These are phyloP conservation scores for Vigna angularis DNA, from an alignment of 306 rosid genomes.

Conservation along the genomic window DNA sequence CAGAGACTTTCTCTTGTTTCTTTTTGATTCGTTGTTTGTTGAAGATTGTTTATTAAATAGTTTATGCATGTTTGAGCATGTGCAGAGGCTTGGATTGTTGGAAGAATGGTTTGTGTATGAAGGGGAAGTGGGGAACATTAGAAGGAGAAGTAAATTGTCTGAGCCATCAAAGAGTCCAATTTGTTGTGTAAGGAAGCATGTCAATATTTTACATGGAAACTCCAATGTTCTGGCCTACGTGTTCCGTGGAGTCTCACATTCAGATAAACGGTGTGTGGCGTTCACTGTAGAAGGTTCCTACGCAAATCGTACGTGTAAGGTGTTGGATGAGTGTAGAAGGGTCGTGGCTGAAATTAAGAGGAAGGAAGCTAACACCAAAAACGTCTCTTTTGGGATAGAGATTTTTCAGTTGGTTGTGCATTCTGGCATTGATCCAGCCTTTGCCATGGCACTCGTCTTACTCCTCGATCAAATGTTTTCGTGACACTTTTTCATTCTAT, in stretches of 20 bases:
- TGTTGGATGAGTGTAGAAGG: conserved; percentile 59
- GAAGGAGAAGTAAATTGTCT: neutral
- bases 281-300: conserved; percentile 75
- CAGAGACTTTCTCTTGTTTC: neutral
- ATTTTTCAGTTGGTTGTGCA: conserved; percentile 75
- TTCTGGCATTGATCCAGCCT: conserved; percentile 68
- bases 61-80: neutral
- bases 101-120: conserved; percentile 73
- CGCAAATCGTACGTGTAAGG: conserved; percentile 66
- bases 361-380: conserved; percentile 61
- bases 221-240: conserved; percentile 58
- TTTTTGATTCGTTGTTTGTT: neutral
- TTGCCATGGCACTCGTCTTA: conserved; percentile 84
- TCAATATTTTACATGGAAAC: conserved; percentile 50
- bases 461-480: conserved; percentile 81
- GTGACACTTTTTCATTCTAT: neutral
- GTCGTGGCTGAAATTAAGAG: conserved; percentile 78
- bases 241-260: conserved; percentile 42
- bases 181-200: conserved; percentile 65
- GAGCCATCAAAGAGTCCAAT: conserved; percentile 54
- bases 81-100: conserved; percentile 62
- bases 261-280: conserved; percentile 46
- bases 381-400: conserved; percentile 73
- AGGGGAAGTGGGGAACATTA: conserved; percentile 56
- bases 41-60: neutral